Conservation (phyloP, 306 rosid genomes). For the Acmispon strigosus region DNA sequence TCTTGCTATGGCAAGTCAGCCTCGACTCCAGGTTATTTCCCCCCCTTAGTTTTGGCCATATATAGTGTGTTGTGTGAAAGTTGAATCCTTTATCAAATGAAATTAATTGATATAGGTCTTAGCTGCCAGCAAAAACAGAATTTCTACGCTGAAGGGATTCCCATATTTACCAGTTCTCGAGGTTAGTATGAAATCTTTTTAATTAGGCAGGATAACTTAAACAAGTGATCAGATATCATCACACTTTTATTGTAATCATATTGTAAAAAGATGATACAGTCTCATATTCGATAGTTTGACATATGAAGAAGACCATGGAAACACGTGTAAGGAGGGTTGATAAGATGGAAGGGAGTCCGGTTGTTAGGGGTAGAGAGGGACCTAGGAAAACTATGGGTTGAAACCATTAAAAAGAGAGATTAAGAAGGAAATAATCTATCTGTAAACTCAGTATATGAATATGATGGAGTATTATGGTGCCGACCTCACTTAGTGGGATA, state of each 20-base stretch:
- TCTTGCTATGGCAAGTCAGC: slow-evolving; percentile 96
- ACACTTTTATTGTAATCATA: background rate
- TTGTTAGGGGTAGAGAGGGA: too few species aligned
- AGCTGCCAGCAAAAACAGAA: slow-evolving; percentile 98
- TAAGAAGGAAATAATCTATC: too few species aligned
- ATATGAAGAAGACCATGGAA: too few species aligned
- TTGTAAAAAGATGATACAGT: too few species aligned
- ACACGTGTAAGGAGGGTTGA: too few species aligned
- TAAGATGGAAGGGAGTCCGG: too few species aligned
- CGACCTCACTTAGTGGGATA: too few species aligned
- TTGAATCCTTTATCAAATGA: background rate
- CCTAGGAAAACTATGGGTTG: too few species aligned
- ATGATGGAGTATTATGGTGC: too few species aligned
- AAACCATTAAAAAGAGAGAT: too few species aligned
- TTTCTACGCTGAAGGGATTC: slow-evolving; percentile 84
- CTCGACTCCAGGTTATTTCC: slow-evolving; percentile 83
- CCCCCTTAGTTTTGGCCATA: slow-evolving; percentile 11
- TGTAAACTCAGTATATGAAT: too few species aligned
- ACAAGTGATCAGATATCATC: background rate
- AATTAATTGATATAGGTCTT: slow-evolving; percentile 61
- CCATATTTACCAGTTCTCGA: slow-evolving; percentile 90
- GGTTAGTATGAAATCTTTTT: slow-evolving; percentile 43
- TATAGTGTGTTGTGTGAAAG: background rate
- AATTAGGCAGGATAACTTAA: background rate
- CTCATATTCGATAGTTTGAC: too few species aligned